Conservation (phyloP, 495 filamentous ascomycete genomes). For the Margaritispora aquatica region DNA sequence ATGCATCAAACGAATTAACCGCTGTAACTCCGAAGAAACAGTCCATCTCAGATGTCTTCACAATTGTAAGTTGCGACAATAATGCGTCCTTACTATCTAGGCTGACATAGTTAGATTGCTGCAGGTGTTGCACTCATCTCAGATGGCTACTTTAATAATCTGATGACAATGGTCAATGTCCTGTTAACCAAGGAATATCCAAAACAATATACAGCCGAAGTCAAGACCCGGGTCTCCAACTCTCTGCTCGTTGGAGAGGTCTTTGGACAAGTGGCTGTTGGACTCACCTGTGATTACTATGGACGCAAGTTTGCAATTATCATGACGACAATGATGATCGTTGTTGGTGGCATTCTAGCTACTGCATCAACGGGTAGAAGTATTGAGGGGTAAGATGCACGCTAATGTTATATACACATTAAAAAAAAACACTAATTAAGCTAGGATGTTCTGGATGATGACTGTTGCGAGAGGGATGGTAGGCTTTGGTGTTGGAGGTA, state of each 20-base stretch:
- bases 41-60: conserved; percentile 40
- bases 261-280: conserved; percentile 44
- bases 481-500: conserved; percentile 45
- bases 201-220: conserved; percentile 36
- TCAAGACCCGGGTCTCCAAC: conserved; percentile 46
- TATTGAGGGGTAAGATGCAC: conserved; percentile 25
- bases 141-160: conserved; percentile 48
- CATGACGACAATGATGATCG: conserved; percentile 44
- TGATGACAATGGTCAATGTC: conserved; percentile 52
- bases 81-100: not conserved
- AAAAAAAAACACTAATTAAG: not conserved
- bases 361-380: conserved; percentile 42
- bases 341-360: conserved; percentile 44
- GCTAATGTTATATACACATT: not conserved
- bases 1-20: conserved; percentile 15
- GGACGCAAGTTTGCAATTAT: conserved; percentile 48
- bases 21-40: conserved; percentile 28
- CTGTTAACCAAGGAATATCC: conserved; percentile 41
- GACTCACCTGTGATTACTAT: conserved; percentile 44
- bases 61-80: conserved; percentile 29
- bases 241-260: conserved; percentile 47
- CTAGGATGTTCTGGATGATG: conserved; percentile 50
- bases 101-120: conserved; percentile 27
- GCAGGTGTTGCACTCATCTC: conserved; percentile 45
- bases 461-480: conserved; percentile 44